A percentile compares a stretch with the other conserved stretches of the same genome.
Conservation (phyloP, 192 early-diverging fungal species). For the Entomortierella chlamydospora region DNA sequence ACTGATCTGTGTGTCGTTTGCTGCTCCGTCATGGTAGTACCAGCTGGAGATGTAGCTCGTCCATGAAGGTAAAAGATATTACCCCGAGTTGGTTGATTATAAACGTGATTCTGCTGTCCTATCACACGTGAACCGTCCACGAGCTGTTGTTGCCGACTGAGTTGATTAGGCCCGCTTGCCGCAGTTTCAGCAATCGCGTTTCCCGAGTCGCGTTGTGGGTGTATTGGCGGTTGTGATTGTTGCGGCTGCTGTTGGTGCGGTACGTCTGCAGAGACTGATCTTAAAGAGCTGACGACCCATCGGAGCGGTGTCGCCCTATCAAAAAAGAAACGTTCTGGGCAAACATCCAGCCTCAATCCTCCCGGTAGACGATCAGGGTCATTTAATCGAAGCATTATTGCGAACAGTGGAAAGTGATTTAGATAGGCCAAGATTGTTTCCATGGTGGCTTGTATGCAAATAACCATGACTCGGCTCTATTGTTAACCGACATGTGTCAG, state of each 20-base stretch:
- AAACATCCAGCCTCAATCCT: slow-evolving; percentile 54
- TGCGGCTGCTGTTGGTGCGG: slow-evolving; percentile 22
- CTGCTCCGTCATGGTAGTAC: background rate
- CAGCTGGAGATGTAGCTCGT: background rate
- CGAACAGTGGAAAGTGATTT: slow-evolving; percentile 98
- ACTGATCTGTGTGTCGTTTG: slow-evolving; percentile 40
- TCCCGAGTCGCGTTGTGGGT: slow-evolving; percentile 12
- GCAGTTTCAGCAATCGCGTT: background rate
- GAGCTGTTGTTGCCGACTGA: background rate
- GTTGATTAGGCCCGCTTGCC: background rate
- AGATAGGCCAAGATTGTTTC: slow-evolving; percentile 90
- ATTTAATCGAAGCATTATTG: slow-evolving; percentile 87
- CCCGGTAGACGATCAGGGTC: slow-evolving; percentile 91
- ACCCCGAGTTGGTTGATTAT: background rate
- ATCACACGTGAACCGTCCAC: background rate
- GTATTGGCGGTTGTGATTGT: background rate
- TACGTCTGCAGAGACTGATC: slow-evolving; percentile 13
- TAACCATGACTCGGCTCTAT: slow-evolving; percentile 83
- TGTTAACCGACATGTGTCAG: background rate
- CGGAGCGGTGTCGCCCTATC: slow-evolving; percentile 30
- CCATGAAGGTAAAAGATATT: slow-evolving; percentile 12
- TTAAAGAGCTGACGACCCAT: slow-evolving; percentile 31
- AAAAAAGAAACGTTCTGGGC: slow-evolving; percentile 44
- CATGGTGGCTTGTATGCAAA: slow-evolving; percentile 81
- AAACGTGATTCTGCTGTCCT: background rate